These are phyloP conservation scores for Aspergillus sp. DNA, from an alignment of 2,329 filamentous ascomycete genomes.

Conservation along the genomic window DNA sequence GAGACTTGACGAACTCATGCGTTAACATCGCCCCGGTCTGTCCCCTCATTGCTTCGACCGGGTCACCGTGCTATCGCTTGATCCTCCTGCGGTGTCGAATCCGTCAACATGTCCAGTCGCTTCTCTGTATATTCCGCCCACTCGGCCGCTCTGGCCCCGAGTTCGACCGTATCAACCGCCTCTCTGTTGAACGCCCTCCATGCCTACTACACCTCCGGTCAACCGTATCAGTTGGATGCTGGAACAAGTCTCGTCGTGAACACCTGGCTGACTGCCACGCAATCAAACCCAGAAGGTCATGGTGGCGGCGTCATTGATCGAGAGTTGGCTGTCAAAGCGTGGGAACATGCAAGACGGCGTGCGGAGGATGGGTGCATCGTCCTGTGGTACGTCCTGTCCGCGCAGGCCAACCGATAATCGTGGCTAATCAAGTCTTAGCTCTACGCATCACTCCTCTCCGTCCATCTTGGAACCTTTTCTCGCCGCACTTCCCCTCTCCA, in stretches of 20 bases:
- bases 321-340: slow-evolving; percentile 74
- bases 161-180: slow-evolving; percentile 75
- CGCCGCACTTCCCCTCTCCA: slow-evolving; percentile 71
- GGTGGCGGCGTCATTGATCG: slow-evolving; percentile 76
- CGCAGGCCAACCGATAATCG: slow-evolving; percentile 16
- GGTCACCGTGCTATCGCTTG: background rate
- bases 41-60: background rate
- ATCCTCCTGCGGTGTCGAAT: background rate
- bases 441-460: slow-evolving; percentile 82
- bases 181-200: slow-evolving; percentile 90
- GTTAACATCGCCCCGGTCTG: slow-evolving; percentile 33
- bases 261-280: slow-evolving; percentile 84
- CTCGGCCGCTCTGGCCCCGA: slow-evolving; percentile 52
- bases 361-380: slow-evolving; percentile 95
- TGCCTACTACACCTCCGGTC: slow-evolving; percentile 76
- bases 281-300: slow-evolving; percentile 65
- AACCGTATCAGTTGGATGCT: slow-evolving; percentile 83
- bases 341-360: slow-evolving; percentile 92
- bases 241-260: slow-evolving; percentile 92
- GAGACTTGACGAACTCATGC: background rate
- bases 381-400: slow-evolving; percentile 62
- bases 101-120: slow-evolving; percentile 56
- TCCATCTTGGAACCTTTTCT: slow-evolving; percentile 81
- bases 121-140: slow-evolving; percentile 62
- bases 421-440: slow-evolving; percentile 50